phyloP scores from a whole-genome alignment of 2,329 filamentous ascomycete genomes.

The Beauveria asiatica region DNA sequence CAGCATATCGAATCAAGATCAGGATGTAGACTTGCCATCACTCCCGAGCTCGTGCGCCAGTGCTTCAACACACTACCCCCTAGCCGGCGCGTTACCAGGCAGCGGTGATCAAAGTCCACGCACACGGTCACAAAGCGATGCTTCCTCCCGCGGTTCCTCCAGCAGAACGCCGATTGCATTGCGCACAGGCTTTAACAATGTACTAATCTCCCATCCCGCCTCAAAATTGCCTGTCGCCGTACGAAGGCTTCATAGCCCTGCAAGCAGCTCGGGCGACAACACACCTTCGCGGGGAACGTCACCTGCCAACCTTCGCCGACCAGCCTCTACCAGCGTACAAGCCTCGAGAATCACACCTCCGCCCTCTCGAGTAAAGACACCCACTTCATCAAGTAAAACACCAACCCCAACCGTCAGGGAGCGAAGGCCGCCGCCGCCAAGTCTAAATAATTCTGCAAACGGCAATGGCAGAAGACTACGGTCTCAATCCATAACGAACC shows the following conservation, averaged over 20 bases:
- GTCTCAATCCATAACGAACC: constrained; percentile 61
- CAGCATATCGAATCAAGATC: constrained; percentile 44
- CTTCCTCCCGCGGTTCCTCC: constrained; percentile 30
- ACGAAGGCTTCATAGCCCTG: constrained; percentile 33
- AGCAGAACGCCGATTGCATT: constrained; percentile 20
- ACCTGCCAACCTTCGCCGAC: constrained; percentile 37
- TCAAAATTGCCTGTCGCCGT: constrained; percentile 40
- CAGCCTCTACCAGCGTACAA: constrained; percentile 32
- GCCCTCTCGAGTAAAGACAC: constrained; percentile 31
- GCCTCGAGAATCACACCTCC: constrained; percentile 28
- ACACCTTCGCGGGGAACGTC: constrained; percentile 49
- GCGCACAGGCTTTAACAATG: constrained; percentile 21
- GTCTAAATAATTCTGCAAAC: constrained; percentile 34
- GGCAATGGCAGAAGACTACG: constrained; percentile 55
- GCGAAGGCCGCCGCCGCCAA: constrained; percentile 33
- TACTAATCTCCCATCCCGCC: constrained; percentile 22
- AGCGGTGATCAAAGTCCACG: constrained; percentile 26
- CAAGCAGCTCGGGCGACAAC: constrained; percentile 37
- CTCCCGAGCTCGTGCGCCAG: constrained; percentile 58
- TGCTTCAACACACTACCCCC: constrained; percentile 17
- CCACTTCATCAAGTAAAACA: constrained; percentile 34
- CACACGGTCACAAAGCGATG: constrained; percentile 53
- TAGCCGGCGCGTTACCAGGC: constrained; percentile 15
- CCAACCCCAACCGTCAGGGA: constrained; percentile 27
- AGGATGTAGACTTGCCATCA: constrained; percentile 51